These are phyloP conservation scores for Poa pratensis DNA, from an alignment of 176 grass and related monocot genomes.

Conservation along the genomic window DNA sequence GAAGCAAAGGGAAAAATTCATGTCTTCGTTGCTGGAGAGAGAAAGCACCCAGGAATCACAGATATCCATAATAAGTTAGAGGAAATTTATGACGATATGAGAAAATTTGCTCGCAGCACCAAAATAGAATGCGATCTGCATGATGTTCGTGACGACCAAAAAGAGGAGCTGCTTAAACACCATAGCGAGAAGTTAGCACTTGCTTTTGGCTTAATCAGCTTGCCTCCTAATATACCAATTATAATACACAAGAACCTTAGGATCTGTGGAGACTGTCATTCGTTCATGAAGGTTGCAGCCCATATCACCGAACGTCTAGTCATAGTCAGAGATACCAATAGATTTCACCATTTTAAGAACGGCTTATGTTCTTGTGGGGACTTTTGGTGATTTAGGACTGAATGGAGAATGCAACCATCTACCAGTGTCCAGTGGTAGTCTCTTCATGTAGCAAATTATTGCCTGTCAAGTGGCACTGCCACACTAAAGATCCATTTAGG, in stretches of 20 bases:
- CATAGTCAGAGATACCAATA: slow-evolving; percentile 53
- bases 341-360: slow-evolving; percentile 49
- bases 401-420: slow-evolving; percentile 33
- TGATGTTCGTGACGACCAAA: slow-evolving; percentile 50
- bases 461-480: slow-evolving; percentile 29
- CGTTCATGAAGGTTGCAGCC: slow-evolving; percentile 40
- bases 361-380: slow-evolving; percentile 53
- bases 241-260: slow-evolving; percentile 61
- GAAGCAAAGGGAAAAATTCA: slow-evolving; percentile 52
- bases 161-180: slow-evolving; percentile 53
- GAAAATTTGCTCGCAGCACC: slow-evolving; percentile 29
- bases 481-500: slow-evolving; percentile 36
- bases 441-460: slow-evolving; percentile 52
- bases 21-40: slow-evolving; percentile 47
- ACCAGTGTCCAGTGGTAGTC: background rate
- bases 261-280: slow-evolving; percentile 59
- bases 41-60: slow-evolving; percentile 40
- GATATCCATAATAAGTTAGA: slow-evolving; percentile 49
- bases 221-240: slow-evolving; percentile 47
- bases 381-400: slow-evolving; percentile 52
- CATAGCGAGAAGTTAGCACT: slow-evolving; percentile 54
- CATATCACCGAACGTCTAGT: slow-evolving; percentile 36
- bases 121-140: slow-evolving; percentile 53
- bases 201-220: slow-evolving; percentile 52
- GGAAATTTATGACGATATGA: slow-evolving; percentile 43